Base-by-base conservation (phyloP, 2,329 filamentous ascomycete species). In the Talaromyces funiculosus region DNA sequence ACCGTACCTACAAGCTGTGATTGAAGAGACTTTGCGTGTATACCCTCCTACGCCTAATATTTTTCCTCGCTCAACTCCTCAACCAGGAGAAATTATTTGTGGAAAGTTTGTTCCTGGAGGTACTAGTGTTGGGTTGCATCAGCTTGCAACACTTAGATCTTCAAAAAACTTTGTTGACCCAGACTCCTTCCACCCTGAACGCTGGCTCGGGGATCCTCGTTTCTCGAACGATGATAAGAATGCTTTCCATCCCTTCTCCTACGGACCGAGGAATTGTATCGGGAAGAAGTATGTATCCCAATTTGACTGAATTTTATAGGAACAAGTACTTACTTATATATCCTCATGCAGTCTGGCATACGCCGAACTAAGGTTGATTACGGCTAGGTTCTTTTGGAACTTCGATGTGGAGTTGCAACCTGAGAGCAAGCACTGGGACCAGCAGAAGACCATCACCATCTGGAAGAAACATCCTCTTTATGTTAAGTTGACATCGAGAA, bases 301-400 rank as follows among this genome's bases (percentile, higher is more conserved):
- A 6, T 24, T 40, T 40, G 10, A 40, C 16, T 16, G 10, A 40
- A 2, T 40, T 40, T 6, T n/a, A 16, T 40, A 40, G 14, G 9
- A 31, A 40, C 14, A 16, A 37, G 35, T 16, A 40, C 37, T 16
- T 18, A n/a, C 37, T 16, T 18, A n/a, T 16, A 40, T 40, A n/a
- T 40, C n/a, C 16, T 3, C 37, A 40, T 40, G 3, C 14, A 80
- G 77, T 53, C 68, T 83, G 33, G 78, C 79, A 1, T 80, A 79
- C 57, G 69, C 77, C 20, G 80, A 82, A 64, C 77, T 82, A 72
- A 72, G 79, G 3, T 67, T 80, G 7, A 75, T 81, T 40, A 65
- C 82, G n/a, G 73, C 75, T 0, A 74, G 75, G 3, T 65, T 82
- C 16, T 63, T 82, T 0, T 82, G 72, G 69, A 78, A 77, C 55